Base-by-base conservation (phyloP, 164 flowering plant genomes). In the Dillenia suffruticosa region DNA sequence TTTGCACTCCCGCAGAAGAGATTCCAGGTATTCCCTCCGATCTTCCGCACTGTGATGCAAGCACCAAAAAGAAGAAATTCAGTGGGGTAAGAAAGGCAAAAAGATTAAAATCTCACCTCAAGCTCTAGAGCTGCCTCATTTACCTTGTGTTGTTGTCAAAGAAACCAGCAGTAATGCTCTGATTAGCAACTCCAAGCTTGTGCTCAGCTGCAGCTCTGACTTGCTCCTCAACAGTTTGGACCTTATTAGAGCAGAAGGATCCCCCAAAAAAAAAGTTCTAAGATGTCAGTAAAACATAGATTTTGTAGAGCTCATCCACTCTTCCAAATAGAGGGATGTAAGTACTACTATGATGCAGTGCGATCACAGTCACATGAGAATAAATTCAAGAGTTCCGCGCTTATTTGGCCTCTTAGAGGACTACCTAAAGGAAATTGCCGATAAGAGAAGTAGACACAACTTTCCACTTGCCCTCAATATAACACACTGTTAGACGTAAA, bases 121-220 rank as follows among this genome's bases (percentile, higher is more conserved):
- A 26, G 32, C 32, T 26, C 32, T 26, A 26, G 32, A 26, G 32
- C 32, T 26, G 32, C 46, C 43, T 15, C 49, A 62, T 40, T 53
- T 57, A 91, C 99, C 99, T 95, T 16, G 99, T 92, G 67, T 95
- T 83, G 56, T 95, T 95, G 71, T 95, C 99, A 74, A 95, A 95
- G 70, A 95, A 95, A 2, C 99, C 99, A 73, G 99, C 99, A 66
- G 99, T 95, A 62, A 95, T 95, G 69, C 99, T 95, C 76, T 95
- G 99, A 73, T 95, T 95, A 12, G 99, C 99, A 72, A 95, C 98
- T 66, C 99, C 98, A 51, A 95, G 82, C 75, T 95, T 95, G 74
- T 95, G 99, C 81, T 95, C 99, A 47, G 99, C 99, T 54, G 99
- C 71, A 72, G 98, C 98, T 82, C 99, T 87, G 49, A 95, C 99